phyloP scores from a whole-genome alignment of 2,329 filamentous ascomycete species.

The Fusarium chlamydosporum region DNA sequence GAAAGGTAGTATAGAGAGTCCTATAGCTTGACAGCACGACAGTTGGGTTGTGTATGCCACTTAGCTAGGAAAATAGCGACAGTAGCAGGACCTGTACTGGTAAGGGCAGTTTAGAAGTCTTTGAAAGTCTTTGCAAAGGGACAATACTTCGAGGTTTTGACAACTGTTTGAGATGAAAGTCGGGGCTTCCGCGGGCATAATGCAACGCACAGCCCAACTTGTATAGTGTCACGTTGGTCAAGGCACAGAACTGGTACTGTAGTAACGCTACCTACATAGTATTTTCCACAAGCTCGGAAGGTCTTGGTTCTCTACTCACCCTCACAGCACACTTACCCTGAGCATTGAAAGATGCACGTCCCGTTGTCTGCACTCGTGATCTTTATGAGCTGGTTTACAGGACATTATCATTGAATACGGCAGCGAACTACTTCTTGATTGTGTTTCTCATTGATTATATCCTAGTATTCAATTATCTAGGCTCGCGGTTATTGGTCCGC shows the following conservation, averaged over 20 bases:
- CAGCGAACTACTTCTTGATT: background rate
- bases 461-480: conserved; percentile 16
- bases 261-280: no score
- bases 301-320: conserved; percentile 47
- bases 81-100: no score
- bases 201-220: no score
- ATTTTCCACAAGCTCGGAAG: conserved; percentile 21
- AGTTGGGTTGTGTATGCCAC: no score
- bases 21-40: no score
- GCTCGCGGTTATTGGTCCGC: background rate
- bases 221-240: background rate
- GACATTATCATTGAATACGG: conserved; percentile 7
- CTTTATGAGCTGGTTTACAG: conserved; percentile 16
- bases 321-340: conserved; percentile 27
- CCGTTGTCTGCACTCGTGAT: background rate
- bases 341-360: conserved; percentile 13
- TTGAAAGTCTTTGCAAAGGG: no score
- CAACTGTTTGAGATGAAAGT: no score
- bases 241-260: conserved; percentile 30
- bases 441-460: conserved; percentile 11
- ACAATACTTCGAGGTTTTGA: no score
- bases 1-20: no score
- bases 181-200: no score
- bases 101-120: no score
- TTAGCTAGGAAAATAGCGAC: no score